Evolutionary conservation across 106 monocot species (phyloP).

Genomic region (Gastrodia elata): DNA sequence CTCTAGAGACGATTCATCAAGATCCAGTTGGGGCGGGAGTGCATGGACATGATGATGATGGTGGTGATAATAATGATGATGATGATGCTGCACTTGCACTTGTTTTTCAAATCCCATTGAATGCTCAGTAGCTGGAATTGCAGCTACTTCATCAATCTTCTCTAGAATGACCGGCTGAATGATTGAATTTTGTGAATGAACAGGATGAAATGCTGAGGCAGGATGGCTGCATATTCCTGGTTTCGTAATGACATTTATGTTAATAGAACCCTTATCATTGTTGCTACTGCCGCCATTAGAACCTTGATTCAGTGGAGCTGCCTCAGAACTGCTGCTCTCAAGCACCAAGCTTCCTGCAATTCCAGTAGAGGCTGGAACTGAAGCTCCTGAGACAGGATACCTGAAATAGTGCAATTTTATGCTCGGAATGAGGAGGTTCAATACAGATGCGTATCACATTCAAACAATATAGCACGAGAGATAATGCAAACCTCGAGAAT

Average conservation of each 20-base stretch:
- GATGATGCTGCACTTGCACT: conserved; percentile 56
- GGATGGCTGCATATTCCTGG: conserved; percentile 22
- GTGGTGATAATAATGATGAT: conserved; percentile 60
- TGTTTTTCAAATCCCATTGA: conserved; percentile 21
- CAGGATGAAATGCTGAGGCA: conserved; percentile 45
- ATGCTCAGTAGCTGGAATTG: conserved; percentile 7
- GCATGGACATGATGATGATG: conserved; percentile 49
- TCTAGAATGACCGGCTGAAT: conserved; percentile 19
- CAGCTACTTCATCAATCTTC: conserved; percentile 29
- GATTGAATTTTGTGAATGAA: conserved; percentile 22
- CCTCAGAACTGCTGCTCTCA: conserved; percentile 47
- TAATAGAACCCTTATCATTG: conserved; percentile 69
- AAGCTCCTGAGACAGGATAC: conserved; percentile 58
- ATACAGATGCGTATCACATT: no score
- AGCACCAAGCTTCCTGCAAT: conserved; percentile 44
- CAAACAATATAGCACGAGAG: neutral
- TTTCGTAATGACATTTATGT: conserved; percentile 30
- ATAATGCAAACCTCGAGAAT: conserved; percentile 58
- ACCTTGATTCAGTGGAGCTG: conserved; percentile 38
- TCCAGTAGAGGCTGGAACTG: conserved; percentile 39
- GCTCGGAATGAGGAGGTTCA: neutral
- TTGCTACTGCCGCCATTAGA: conserved; percentile 58
- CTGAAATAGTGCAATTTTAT: conserved; percentile 17
- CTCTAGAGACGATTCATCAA: conserved; percentile 24
- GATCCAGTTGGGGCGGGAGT: conserved; percentile 29